Evolutionary conservation across 371 early-diverging fungal genomes (phyloP), one percentile per base, ranked within the genome.

Genomic region (Mortierella sp.): DNA sequence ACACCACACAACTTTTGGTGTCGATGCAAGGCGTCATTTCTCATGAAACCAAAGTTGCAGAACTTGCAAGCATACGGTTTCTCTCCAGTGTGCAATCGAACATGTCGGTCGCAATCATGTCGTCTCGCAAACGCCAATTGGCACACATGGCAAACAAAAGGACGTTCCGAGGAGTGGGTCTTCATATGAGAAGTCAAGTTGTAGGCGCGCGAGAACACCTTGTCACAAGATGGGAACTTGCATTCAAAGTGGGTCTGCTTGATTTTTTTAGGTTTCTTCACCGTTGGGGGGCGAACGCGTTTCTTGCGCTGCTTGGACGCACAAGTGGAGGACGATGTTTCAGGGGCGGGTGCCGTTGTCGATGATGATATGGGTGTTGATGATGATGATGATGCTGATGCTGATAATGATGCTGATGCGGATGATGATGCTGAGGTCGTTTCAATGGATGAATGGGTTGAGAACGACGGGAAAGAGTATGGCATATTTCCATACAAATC

Each of bases 111-210:
- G 21, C 93, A 83, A 72, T 96, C 91, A 64, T 92, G 90, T 41
- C 88, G 87, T 7, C 93, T 84, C 12, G 89, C 86, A 83, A 92
- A 92, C 2, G 84, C 79, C 31, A 80, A 60, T 1, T 64, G 58
- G 58, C 93, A 92, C 12, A 72, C 71, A 9, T 76, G 49, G 57
- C 91, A 91, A 34, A 81, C 84, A 83, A 84, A 91, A 0, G 93
- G 93, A 26, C 84, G 81, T 53, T 90, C 93, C 0, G 59, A 52
- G 0, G 78, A 76, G 68, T 93, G 93, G 16, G 84, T 89, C 51
- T 89, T 86, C 79, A 88, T 87, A 71, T 94, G 94, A 0, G 93
- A 93, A 47, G 90, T 91, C 16, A 95, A 83, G 54, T 94, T 93
- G 39, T 93, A 93, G 9, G 89, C 85, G 58, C 92, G 90, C 23